A percentile compares a stretch with the other conserved stretches of the same genome.
These are phyloP conservation scores for Circinella umbellata DNA, from an alignment of 371 early-diverging fungal genomes.

Conservation along the genomic window DNA sequence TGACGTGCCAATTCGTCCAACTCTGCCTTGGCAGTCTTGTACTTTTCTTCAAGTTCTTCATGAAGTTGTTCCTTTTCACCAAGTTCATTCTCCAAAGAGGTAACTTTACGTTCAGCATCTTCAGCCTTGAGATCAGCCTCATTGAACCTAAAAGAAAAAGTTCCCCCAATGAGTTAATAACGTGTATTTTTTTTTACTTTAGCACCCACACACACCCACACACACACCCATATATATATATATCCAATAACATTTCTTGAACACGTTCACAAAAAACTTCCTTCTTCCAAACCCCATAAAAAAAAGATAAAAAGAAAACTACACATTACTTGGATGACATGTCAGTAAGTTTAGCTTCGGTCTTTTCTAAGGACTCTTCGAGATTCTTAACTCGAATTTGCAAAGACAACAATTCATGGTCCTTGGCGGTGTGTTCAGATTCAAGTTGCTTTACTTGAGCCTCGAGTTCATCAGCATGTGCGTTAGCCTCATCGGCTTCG, in stretches of 20 bases:
- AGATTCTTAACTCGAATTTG: conserved; percentile 69
- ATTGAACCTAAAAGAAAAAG: conserved; percentile 55
- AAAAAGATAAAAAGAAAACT: not conserved
- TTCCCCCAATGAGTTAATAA: too few species aligned
- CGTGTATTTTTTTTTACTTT: not conserved
- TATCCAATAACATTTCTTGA: too few species aligned
- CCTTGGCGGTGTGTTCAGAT: conserved; percentile 70
- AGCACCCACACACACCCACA: conserved; percentile 3
- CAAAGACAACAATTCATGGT: conserved; percentile 76
- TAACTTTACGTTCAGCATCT: conserved; percentile 71
- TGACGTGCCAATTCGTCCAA: conserved; percentile 75
- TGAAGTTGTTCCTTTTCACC: conserved; percentile 65
- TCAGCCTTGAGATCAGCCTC: conserved; percentile 80
- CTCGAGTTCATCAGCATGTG: conserved; percentile 73
- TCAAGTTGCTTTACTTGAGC: conserved; percentile 66
- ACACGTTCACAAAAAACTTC: too few species aligned
- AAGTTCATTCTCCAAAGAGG: conserved; percentile 67
- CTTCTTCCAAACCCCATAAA: too few species aligned
- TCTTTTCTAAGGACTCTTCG: conserved; percentile 69
- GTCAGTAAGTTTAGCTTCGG: conserved; percentile 61
- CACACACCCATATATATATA: too few species aligned
- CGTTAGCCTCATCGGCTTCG: conserved; percentile 71
- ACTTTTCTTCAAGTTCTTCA: conserved; percentile 69
- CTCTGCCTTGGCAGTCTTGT: conserved; percentile 67
- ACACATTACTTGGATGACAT: conserved; percentile 64